These are phyloP conservation scores for Pisolithus marmoratus DNA, from an alignment of 768 basidiomycete genomes.

Conservation along the genomic window DNA sequence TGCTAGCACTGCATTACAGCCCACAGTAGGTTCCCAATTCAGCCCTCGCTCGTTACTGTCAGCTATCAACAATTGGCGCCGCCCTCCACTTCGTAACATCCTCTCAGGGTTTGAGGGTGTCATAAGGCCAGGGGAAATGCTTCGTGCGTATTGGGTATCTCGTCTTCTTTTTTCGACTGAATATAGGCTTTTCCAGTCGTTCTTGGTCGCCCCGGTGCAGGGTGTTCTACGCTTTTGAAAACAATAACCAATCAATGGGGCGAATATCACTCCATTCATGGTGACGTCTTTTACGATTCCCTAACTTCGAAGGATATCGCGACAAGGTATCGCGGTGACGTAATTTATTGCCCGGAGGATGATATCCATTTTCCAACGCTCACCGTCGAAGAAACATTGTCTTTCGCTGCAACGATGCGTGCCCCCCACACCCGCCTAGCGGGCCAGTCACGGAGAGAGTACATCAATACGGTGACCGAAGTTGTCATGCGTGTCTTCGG, in stretches of 20 bases:
- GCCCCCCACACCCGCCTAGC: constrained; percentile 28
- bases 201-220: constrained; percentile 74
- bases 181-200: constrained; percentile 46
- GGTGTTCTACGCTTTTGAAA: constrained; percentile 47
- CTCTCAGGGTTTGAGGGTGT: constrained; percentile 59
- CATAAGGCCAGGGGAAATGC: constrained; percentile 69
- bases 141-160: constrained; percentile 44
- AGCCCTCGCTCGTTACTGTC: constrained; percentile 37
- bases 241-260: constrained; percentile 42
- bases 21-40: constrained; percentile 48
- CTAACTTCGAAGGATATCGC: constrained; percentile 39
- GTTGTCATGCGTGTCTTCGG: constrained; percentile 68
- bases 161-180: neutral
- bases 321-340: constrained; percentile 42
- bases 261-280: constrained; percentile 36
- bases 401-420: constrained; percentile 49
- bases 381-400: constrained; percentile 41
- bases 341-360: constrained; percentile 37
- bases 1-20: constrained; percentile 37
- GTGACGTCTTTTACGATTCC: constrained; percentile 41
- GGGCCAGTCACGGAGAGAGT: constrained; percentile 22
- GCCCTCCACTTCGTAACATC: constrained; percentile 61
- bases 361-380: constrained; percentile 49
- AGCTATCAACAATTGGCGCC: constrained; percentile 39
- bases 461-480: constrained; percentile 30